Conservation (phyloP, 2,329 filamentous ascomycete genomes). For the Aspergillus flavus region DNA sequence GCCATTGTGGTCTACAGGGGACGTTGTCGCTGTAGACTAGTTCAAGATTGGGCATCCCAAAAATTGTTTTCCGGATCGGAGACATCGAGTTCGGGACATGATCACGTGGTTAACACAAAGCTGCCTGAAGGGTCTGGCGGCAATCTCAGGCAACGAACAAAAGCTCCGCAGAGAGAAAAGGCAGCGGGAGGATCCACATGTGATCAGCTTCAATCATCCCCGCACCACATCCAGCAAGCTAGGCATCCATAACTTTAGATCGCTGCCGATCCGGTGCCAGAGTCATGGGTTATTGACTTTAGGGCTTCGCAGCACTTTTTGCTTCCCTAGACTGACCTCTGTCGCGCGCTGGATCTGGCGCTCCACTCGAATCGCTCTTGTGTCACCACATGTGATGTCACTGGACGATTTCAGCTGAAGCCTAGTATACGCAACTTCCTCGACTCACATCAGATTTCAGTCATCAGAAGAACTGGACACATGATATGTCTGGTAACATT, state of each 20-base stretch:
- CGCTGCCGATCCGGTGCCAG: conserved; percentile 16
- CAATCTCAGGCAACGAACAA: conserved; percentile 12
- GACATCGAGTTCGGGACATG: conserved; percentile 17
- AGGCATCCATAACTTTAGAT: conserved; percentile 11
- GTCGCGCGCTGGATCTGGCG: neutral
- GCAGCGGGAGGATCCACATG: conserved; percentile 17
- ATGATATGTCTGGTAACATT: conserved; percentile 27
- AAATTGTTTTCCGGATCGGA: conserved; percentile 36
- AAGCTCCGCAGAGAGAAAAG: conserved; percentile 6
- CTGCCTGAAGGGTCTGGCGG: conserved; percentile 13
- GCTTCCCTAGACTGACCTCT: neutral
- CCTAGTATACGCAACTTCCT: conserved; percentile 14
- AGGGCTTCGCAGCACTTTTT: neutral
- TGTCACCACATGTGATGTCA: conserved; percentile 25
- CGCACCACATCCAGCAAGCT: conserved; percentile 7
- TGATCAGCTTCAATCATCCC: conserved; percentile 18
- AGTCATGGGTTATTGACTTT: conserved; percentile 14
- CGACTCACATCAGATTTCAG: neutral
- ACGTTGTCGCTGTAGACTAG: conserved; percentile 23
- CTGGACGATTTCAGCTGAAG: conserved; percentile 21
- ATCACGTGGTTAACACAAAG: conserved; percentile 17
- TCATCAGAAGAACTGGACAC: conserved; percentile 23
- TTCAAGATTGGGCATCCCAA: conserved; percentile 22
- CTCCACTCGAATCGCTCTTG: neutral
- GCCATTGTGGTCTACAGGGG: conserved; percentile 36